Base-by-base conservation (phyloP, 2,329 filamentous ascomycete species). In the Cadophora gregata region DNA sequence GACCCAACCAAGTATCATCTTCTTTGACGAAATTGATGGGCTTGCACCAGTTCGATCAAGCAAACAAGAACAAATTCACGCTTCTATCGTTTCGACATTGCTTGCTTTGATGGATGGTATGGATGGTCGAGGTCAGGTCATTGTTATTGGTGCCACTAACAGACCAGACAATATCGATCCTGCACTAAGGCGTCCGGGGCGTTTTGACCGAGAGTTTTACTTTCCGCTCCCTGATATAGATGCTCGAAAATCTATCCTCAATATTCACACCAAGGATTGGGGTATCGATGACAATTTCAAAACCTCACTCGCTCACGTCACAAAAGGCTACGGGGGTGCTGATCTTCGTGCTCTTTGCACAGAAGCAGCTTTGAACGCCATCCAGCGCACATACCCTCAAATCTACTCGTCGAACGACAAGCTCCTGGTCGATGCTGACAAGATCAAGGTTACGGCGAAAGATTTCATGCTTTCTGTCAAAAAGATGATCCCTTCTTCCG, bases 21-120 rank as follows among this genome's bases (percentile, higher is more conserved):
- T 99, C 82, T 98, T 99, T 74, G 96, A 99, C 78, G 96, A 99
- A 79, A 99, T 99, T 72, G 96, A 99, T 80, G 96, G 96, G 64
- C 84, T 99, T 70, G 96, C 96, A 2, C 96, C 96, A 61, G 96
- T 98, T 38, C 88, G 96, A 73, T 98, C 96, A 14, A 97, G 95
- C 80, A 98, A 98, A 79, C 95, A 98, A 80, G 96, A 99, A 77
- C 96, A 99, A 80, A 98, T 98, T 67, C 96, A 99, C 79, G 93
- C 96, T 6, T 98, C 95, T 1, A 99, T 99, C 70, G 95, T 97
- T 16, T 96, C 94, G 1, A 97, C 94, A 1, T 81, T 97, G n/a
- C 83, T 97, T 67, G 94, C 94, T 0, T 80, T 97, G 74, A 97
- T 97, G 94, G 94, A 97, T 78, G 94, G 94, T 70, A 97, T 97